Conservation (phyloP, 2,329 filamentous ascomycete genomes). For the Dactylonectria estremocensis region DNA sequence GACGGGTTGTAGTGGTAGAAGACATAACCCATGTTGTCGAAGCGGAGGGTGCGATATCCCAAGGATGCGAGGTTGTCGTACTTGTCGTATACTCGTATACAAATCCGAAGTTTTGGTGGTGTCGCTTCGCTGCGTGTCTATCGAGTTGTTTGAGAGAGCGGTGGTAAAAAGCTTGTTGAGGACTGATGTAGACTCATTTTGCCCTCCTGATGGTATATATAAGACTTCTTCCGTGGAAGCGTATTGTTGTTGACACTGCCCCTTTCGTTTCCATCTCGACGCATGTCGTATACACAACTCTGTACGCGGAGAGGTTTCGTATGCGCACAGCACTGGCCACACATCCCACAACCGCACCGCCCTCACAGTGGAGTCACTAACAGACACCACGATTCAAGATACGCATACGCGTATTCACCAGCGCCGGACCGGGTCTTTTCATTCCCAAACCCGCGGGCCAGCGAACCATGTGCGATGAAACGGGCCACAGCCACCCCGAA, state of each 20-base stretch:
- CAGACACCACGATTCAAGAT: neutral
- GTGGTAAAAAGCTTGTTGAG: neutral
- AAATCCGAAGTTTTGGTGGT: neutral
- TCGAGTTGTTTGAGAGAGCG: neutral
- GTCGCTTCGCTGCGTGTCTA: neutral
- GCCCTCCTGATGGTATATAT: conserved; percentile 20
- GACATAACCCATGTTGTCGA: conserved; percentile 40
- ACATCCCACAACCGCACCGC: neutral
- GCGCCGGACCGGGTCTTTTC: neutral
- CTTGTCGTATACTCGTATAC: neutral
- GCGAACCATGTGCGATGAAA: conserved; percentile 10
- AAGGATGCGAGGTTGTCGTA: conserved; percentile 2
- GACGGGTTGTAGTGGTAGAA: conserved; percentile 66
- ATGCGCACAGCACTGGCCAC: neutral
- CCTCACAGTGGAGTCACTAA: conserved; percentile 10
- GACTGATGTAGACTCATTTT: neutral
- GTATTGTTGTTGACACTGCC: conserved; percentile 7
- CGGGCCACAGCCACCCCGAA: conserved; percentile 1
- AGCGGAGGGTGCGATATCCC: neutral
- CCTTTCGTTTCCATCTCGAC: conserved; percentile 9
- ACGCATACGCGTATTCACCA: conserved; percentile 17
- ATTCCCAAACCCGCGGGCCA: conserved; percentile 8
- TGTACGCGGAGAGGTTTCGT: conserved; percentile 23
- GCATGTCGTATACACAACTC: neutral
- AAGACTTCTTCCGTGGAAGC: neutral